Base-by-base conservation (phyloP, 225 moss, liverwort and hornwort species). In the Antitrichia curtipendula region DNA sequence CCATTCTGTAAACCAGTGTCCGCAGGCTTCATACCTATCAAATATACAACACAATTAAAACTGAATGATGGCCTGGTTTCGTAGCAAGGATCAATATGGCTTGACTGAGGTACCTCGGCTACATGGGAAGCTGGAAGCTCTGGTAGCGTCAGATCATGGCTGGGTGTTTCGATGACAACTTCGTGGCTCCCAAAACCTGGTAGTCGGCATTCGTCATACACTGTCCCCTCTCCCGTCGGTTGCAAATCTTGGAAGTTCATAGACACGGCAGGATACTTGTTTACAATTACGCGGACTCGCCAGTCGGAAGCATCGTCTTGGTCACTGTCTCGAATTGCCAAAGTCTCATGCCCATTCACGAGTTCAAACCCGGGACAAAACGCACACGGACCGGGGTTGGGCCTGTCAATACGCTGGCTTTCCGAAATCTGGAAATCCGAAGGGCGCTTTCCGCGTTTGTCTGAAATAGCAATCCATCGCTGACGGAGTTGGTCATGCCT, bases 141-240 rank as follows among this genome's bases (percentile, higher is more conserved):
- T 32, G 93, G 89, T n/a, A 95, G 82, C 21, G 87, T 88, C 80
- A 88, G 28, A 9, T 90, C 62, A 85, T 97, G 97, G 45, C 66
- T 75, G 22, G 97, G 97, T 43, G 96, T 97, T 90, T 97, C 97
- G 59, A 97, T 94, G 62, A 97, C 87, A 62, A 97, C 97, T 85
- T 97, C 97, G 90, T 97, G 97, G 24, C 96, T 96, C 53, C 96
- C 97, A 79, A 97, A 97, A 32, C 94, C 97, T 65, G 96, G 95
- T 41, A 95, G 58, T 41, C 86, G 87, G 90, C 92, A 94, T 14
- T 80, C 90, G 56, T 85, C 89, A 34, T 83, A 91, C 75, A 93
- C 90, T 40, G 53, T 38, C 15, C 92, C 95, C 60, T 93, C 91
- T 57, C 85, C 93, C 6, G 59, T 73, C 32, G 65, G 57, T 62